phyloP scores from a whole-genome alignment of 2,329 filamentous ascomycete genomes.

The Microsporum ferrugineum region DNA sequence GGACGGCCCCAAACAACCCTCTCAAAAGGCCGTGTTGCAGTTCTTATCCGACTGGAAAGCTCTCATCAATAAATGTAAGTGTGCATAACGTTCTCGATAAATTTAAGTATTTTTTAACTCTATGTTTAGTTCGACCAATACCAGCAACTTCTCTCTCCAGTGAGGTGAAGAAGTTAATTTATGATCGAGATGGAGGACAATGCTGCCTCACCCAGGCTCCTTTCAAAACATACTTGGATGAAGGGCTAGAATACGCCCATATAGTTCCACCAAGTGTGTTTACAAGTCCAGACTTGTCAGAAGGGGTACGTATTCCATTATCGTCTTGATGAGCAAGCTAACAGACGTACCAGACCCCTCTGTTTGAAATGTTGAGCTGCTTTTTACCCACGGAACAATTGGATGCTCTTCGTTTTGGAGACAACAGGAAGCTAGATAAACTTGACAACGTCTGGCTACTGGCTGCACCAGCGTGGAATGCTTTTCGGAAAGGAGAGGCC shows the following conservation, averaged over 20 bases:
- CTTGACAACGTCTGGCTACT: slow-evolving; percentile 11
- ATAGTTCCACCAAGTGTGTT: slow-evolving; percentile 8
- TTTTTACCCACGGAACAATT: slow-evolving; percentile 8
- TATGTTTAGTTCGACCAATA: slow-evolving; percentile 12
- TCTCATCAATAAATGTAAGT: slow-evolving; percentile 14
- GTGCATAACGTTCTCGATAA: background rate
- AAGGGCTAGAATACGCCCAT: slow-evolving; percentile 3
- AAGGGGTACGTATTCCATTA: slow-evolving; percentile 8
- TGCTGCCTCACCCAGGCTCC: slow-evolving; percentile 10
- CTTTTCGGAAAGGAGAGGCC: background rate
- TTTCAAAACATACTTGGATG: slow-evolving; percentile 6
- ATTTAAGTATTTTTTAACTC: background rate
- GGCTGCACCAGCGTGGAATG: slow-evolving; percentile 6
- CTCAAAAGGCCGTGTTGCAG: background rate
- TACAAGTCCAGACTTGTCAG: slow-evolving; percentile 5
- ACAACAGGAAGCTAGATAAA: background rate
- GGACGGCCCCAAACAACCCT: background rate
- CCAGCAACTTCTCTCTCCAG: slow-evolving; percentile 3
- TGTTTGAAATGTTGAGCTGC: slow-evolving; percentile 6
- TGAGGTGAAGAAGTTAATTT: slow-evolving; percentile 11
- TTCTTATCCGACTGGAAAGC: slow-evolving; percentile 12
- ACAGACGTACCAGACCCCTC: slow-evolving; percentile 1
- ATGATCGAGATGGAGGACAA: slow-evolving; percentile 13
- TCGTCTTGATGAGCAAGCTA: background rate
- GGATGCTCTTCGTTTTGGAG: background rate